Conservation (phyloP, 768 basidiomycete species). For the Dentipellis fragilis region DNA sequence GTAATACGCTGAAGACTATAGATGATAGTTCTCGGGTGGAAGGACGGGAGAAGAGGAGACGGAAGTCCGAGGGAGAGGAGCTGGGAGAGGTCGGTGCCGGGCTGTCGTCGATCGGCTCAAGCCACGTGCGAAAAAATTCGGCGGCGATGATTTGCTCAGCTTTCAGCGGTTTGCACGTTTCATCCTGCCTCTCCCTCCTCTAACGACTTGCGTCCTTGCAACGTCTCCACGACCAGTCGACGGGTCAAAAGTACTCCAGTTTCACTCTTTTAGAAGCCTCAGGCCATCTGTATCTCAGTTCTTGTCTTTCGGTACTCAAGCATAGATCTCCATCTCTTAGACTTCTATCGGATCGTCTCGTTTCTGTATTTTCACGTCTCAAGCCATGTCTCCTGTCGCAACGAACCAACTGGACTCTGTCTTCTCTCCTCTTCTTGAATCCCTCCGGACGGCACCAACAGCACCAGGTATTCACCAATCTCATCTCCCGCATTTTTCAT, state of each 20-base stretch:
- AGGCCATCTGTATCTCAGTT: background rate
- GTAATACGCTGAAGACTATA: no score
- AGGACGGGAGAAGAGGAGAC: no score
- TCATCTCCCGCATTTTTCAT: background rate
- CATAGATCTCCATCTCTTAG: slow-evolving; percentile 1
- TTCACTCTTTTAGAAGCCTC: background rate
- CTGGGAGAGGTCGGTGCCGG: no score
- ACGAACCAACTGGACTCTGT: slow-evolving; percentile 33
- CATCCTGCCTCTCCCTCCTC: no score
- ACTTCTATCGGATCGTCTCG: background rate
- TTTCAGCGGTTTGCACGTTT: no score
- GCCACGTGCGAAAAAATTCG: no score
- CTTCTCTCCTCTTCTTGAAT: slow-evolving; percentile 32
- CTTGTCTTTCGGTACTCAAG: background rate
- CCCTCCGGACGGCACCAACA: slow-evolving; percentile 27
- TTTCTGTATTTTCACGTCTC: slow-evolving; percentile 2
- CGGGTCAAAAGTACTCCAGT: background rate
- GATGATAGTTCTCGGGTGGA: no score
- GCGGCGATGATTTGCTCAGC: no score
- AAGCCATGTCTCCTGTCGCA: slow-evolving; percentile 44
- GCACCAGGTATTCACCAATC: slow-evolving; percentile 21
- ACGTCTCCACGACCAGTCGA: no score
- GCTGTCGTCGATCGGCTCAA: no score
- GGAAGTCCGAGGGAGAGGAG: no score
- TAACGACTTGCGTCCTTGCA: no score